A percentile compares a stretch with the other conserved stretches of the same genome.
These are phyloP conservation scores for Pichia sp. DNA, from an alignment of 1,139 yeast genomes.

Conservation along the genomic window DNA sequence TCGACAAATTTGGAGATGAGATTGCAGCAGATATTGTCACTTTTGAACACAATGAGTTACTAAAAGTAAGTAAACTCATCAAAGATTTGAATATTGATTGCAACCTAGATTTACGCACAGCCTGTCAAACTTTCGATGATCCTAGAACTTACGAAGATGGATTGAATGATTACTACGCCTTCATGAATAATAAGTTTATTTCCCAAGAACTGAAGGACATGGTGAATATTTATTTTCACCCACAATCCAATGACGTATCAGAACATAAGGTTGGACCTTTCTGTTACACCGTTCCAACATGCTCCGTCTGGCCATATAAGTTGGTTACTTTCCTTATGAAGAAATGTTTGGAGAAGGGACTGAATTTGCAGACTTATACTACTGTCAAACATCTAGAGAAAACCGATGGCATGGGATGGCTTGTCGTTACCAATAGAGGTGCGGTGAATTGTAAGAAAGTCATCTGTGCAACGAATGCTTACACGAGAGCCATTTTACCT, in stretches of 20 bases:
- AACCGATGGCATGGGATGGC: constrained; percentile 20
- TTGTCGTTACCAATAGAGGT: constrained; percentile 30
- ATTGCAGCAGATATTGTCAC: constrained; percentile 30
- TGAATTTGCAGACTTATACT: constrained; percentile 36
- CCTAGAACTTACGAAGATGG: constrained; percentile 12
- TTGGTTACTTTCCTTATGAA: constrained; percentile 30
- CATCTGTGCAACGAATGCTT: constrained; percentile 36
- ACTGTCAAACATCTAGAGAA: constrained; percentile 25
- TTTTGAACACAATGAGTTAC: constrained; percentile 27
- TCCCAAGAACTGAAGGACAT: constrained; percentile 18
- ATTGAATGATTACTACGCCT: constrained; percentile 18
- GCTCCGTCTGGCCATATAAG: constrained; percentile 38
- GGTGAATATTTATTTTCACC: constrained; percentile 21
- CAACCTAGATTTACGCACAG: constrained; percentile 26
- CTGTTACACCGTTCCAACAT: constrained; percentile 33
- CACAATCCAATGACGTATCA: constrained; percentile 14
- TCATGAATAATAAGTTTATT: constrained; percentile 20
- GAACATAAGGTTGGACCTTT: constrained; percentile 22
- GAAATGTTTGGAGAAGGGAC: constrained; percentile 28
- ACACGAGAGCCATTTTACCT: constrained; percentile 29
- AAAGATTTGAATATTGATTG: constrained; percentile 31
- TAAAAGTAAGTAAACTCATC: constrained; percentile 25
- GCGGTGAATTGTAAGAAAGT: constrained; percentile 28
- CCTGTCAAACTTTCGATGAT: constrained; percentile 31
- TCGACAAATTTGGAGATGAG: constrained; percentile 21